phyloP scores from a whole-genome alignment of 2,329 filamentous ascomycete genomes.

The Aulographum hederae region DNA sequence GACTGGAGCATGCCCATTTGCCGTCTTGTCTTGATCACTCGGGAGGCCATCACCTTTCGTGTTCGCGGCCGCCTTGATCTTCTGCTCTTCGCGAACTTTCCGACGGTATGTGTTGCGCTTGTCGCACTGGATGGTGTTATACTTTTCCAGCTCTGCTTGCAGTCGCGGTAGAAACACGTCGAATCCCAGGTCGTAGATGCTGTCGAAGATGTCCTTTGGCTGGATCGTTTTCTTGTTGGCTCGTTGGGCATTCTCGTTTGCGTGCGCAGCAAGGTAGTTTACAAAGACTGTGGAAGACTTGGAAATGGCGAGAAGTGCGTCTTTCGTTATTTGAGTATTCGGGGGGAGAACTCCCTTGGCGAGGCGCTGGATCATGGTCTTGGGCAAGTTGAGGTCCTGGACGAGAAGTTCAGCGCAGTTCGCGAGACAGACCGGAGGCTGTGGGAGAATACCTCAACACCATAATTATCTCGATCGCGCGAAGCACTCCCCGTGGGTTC shows the following conservation, averaged over 20 bases:
- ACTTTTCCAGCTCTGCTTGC: conserved; percentile 61
- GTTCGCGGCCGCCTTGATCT: conserved; percentile 26
- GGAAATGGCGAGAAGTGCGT: conserved; percentile 60
- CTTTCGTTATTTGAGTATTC: conserved; percentile 70
- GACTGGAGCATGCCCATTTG: conserved; percentile 12
- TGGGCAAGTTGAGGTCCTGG: conserved; percentile 59
- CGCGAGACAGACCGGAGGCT: not conserved
- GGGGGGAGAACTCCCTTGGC: conserved; percentile 64
- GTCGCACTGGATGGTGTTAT: conserved; percentile 53
- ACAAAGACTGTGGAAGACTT: conserved; percentile 75
- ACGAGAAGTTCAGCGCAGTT: not conserved
- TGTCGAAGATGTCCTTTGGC: conserved; percentile 57
- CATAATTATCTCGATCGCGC: not conserved
- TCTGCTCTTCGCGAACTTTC: conserved; percentile 39
- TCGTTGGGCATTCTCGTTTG: conserved; percentile 49
- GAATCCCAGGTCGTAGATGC: conserved; percentile 61
- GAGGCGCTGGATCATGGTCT: conserved; percentile 62
- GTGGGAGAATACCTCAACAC: not conserved
- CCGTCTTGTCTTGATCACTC: conserved; percentile 8
- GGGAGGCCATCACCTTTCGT: conserved; percentile 3
- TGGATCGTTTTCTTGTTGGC: conserved; percentile 64
- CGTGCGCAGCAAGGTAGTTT: conserved; percentile 56
- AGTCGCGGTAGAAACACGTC: conserved; percentile 50
- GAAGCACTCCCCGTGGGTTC: not conserved
- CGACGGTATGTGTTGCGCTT: conserved; percentile 58